phyloP scores from a whole-genome alignment of 2,329 filamentous ascomycete species.

The Fusarium humuli region DNA sequence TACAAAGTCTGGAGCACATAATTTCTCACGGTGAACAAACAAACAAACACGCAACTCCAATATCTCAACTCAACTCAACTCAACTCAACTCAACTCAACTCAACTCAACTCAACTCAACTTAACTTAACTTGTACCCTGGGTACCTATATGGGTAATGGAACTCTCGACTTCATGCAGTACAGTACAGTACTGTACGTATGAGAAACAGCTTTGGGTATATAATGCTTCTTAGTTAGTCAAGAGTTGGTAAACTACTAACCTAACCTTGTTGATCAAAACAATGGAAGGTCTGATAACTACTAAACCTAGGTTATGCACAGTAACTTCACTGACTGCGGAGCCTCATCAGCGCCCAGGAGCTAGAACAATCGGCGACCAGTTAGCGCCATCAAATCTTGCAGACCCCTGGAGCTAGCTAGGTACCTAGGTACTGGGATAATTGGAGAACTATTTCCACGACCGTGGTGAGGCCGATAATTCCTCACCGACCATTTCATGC shows the following conservation, averaged over 20 bases:
- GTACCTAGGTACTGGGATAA: not conserved
- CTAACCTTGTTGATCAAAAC: too few species aligned
- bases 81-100: too few species aligned
- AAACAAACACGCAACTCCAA: constrained; percentile 2
- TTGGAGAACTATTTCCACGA: constrained; percentile 26
- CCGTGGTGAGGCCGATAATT: constrained; percentile 34
- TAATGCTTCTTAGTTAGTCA: not conserved
- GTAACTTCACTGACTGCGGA: constrained; percentile 5
- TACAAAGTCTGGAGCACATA: constrained; percentile 8
- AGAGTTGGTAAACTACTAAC: not conserved
- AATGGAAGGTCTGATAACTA: too few species aligned
- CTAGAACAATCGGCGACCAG: constrained; percentile 32
- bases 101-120: too few species aligned
- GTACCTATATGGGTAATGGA: not conserved
- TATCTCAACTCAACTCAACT: too few species aligned
- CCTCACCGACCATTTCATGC: constrained; percentile 24
- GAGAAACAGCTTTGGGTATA: not conserved
- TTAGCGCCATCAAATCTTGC: constrained; percentile 24
- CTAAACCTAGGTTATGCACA: not conserved
- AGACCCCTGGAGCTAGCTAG: constrained; percentile 25
- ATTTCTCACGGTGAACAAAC: constrained; percentile 10
- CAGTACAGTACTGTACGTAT: too few species aligned
- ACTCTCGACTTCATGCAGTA: not conserved
- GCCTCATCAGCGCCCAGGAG: constrained; percentile 26
- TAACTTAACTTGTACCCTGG: too few species aligned